Evolutionary conservation across 352 stramenopile genomes (phyloP), one percentile per base, ranked within the genome.

Genomic region (Globisporangium middletonii): DNA sequence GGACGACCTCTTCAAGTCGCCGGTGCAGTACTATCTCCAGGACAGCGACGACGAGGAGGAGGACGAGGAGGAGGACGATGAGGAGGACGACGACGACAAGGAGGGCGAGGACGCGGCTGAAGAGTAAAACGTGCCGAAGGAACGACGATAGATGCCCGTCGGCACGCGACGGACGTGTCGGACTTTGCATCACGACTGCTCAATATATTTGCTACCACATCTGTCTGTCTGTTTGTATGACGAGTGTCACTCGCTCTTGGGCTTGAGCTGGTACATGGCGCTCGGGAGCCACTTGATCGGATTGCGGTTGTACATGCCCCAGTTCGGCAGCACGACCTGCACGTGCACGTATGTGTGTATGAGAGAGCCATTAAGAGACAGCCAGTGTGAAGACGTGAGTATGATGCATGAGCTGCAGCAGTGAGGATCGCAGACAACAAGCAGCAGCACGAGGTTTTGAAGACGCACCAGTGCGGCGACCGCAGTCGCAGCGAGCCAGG

Each of bases 281-380:
- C 75, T 91, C 18, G 82, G 57, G 49, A 79, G 66, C 84, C 84
- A 94, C 69, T 90, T 80, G 66, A 94, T 88, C 19, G 80, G 79
- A 58, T 92, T 73, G 51, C 75, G 77, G 64, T 92, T 94, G 76
- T 88, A 94, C 44, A 92, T 81, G 6, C 75, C 71, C 84, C 84
- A 94, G 65, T 94, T 82, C 0, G 84, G 84, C 38, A 94, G 63
- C 55, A 89, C 71, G 43, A 91, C 57, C 82, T 92, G 27, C 16
- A 18, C 2, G 13, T 16, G 16, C 11, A 41, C 6, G 9, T 12
- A 38, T 13, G 33, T 13, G 33, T 38, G 33, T 5, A 38, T 38
- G 5, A 55, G 15, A 23, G 8, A 51, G 3, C 48, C 28, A 49
- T 13, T 16, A 8, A 50, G 4, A 41, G 15, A 41, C 23, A 41